Evolutionary conservation across 1,284 basidiomycete genomes (phyloP).

Genomic region (Irpex rosettiformis): DNA sequence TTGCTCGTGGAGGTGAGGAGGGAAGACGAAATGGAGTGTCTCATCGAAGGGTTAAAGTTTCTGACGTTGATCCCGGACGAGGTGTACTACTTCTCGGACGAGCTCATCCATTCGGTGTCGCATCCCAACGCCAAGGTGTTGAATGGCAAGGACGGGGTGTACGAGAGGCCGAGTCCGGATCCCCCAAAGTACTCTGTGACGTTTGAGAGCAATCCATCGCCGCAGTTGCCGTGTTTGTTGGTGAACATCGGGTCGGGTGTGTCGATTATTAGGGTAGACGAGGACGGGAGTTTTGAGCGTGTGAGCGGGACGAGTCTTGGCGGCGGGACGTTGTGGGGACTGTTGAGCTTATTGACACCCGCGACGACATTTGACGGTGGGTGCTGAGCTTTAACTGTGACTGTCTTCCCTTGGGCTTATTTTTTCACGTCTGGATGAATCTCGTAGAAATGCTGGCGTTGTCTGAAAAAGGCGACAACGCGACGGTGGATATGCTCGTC

Average conservation of each 20-base stretch:
- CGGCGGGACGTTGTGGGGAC: constrained; percentile 99
- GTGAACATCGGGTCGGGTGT: constrained; percentile 99
- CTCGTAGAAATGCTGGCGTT: constrained; percentile 89
- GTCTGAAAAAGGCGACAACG: constrained; percentile 93
- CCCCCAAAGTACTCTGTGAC: constrained; percentile 89
- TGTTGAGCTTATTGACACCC: constrained; percentile 91
- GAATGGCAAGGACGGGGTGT: constrained; percentile 27
- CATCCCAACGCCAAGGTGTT: constrained; percentile 41
- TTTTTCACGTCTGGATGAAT: background rate
- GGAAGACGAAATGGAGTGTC: constrained; percentile 99
- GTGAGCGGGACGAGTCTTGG: constrained; percentile 97
- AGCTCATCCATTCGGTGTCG: constrained; percentile 87
- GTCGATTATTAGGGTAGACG: constrained; percentile 96
- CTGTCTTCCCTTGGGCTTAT: background rate
- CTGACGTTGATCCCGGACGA: constrained; percentile 96
- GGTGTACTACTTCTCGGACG: constrained; percentile 98
- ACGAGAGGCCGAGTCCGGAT: constrained; percentile 90
- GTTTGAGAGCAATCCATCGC: constrained; percentile 76
- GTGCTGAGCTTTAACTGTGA: constrained; percentile 29
- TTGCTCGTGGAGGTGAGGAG: constrained; percentile 83
- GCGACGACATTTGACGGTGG: constrained; percentile 95
- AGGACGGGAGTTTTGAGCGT: constrained; percentile 93
- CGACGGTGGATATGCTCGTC: constrained; percentile 96
- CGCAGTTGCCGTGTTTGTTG: constrained; percentile 93
- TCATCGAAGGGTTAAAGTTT: constrained; percentile 97